These are phyloP conservation scores for Cytospora mali DNA, from an alignment of 2,329 filamentous ascomycete species.

Conservation along the genomic window DNA sequence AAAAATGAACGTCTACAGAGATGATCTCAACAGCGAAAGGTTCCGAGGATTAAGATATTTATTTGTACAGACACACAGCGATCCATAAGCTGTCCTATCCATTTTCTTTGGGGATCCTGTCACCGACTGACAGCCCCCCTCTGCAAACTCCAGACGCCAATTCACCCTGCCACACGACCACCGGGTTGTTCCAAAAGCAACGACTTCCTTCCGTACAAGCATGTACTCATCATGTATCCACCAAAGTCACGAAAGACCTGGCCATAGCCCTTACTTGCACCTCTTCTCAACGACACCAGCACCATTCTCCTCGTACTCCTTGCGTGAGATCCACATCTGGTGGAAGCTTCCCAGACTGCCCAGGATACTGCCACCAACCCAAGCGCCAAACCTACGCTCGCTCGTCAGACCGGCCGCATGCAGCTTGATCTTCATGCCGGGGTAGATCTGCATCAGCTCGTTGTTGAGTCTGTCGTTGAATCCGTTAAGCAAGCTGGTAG, in stretches of 20 bases:
- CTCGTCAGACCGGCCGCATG: slow-evolving; percentile 83
- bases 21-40: background rate
- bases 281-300: slow-evolving; percentile 89
- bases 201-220: slow-evolving; percentile 1
- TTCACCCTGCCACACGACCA: slow-evolving; percentile 9
- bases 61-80: slow-evolving; percentile 19
- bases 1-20: background rate
- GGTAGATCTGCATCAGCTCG: slow-evolving; percentile 80
- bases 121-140: slow-evolving; percentile 20
- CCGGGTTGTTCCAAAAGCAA: slow-evolving; percentile 7
- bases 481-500: slow-evolving; percentile 82
- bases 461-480: slow-evolving; percentile 88
- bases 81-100: slow-evolving; percentile 11
- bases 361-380: slow-evolving; percentile 96
- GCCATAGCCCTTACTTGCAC: slow-evolving; percentile 69
- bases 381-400: slow-evolving; percentile 88
- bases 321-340: slow-evolving; percentile 98
- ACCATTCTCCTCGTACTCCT: slow-evolving; percentile 97
- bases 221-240: background rate
- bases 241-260: background rate
- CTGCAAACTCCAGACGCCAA: slow-evolving; percentile 28
- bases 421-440: slow-evolving; percentile 83
- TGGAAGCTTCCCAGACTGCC: slow-evolving; percentile 96
- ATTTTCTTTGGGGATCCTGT: slow-evolving; percentile 9
- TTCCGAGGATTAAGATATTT: slow-evolving; percentile 8